Conservation (phyloP, 768 basidiomycete genomes). For the Boletus huronensis region DNA sequence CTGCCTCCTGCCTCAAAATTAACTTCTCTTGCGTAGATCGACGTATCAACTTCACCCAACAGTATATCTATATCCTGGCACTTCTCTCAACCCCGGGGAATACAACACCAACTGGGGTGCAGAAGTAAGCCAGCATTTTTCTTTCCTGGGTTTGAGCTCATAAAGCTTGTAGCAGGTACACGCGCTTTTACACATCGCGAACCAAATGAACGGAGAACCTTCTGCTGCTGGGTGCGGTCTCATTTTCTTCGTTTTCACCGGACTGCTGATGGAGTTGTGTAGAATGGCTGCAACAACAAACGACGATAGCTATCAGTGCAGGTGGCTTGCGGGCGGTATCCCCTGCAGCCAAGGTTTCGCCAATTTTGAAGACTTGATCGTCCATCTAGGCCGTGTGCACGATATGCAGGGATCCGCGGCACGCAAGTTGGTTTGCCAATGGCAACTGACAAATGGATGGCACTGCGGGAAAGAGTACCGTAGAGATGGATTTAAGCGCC, state of each 20-base stretch:
- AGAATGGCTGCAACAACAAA: not conserved
- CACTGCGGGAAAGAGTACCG: not conserved
- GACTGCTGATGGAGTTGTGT: not conserved
- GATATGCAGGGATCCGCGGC: not conserved
- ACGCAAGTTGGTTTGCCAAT: not conserved
- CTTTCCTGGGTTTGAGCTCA: not conserved
- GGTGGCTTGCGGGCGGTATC: not conserved
- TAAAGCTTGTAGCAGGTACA: not conserved
- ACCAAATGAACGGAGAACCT: not conserved
- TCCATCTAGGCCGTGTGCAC: not conserved
- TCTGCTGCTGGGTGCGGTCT: not conserved
- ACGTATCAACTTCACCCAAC: not conserved
- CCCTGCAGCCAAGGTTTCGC: not conserved
- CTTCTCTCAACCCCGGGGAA: rapidly evolving
- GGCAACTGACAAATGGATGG: not conserved
- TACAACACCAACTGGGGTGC: slow-evolving; percentile 1
- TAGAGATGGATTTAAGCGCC: slow-evolving; percentile 2
- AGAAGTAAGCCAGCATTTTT: not conserved
- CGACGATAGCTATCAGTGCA: not conserved
- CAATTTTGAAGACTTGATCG: slow-evolving; percentile 2
- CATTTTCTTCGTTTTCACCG: not conserved
- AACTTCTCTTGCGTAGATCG: not conserved
- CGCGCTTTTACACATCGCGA: not conserved
- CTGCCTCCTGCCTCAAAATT: too few relatives aligned
- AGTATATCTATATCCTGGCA: not conserved